phyloP scores from a whole-genome alignment of 1,284 basidiomycete genomes.

The Cryptococcus floricola region DNA sequence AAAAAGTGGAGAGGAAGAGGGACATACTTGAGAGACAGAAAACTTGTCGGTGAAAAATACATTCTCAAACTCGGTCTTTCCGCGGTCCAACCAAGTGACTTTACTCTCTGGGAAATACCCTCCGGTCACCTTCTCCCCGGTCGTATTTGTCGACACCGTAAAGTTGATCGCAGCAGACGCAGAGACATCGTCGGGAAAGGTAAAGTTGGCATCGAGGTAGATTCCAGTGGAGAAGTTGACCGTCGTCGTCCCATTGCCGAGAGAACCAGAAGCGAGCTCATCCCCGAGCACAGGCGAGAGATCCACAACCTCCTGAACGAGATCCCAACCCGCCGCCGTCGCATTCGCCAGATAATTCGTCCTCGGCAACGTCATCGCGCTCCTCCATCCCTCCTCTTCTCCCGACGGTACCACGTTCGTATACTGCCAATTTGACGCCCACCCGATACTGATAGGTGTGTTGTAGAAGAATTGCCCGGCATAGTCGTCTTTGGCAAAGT shows the following conservation, averaged over 20 bases:
- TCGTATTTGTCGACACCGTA: constrained; percentile 17
- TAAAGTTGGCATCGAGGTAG: constrained; percentile 40
- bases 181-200: constrained; percentile 12
- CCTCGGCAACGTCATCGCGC: constrained; percentile 40
- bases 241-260: constrained; percentile 20
- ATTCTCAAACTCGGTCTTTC: constrained; percentile 35
- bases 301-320: constrained; percentile 40
- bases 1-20: not conserved
- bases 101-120: constrained; percentile 25
- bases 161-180: constrained; percentile 22
- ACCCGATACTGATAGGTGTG: constrained; percentile 38
- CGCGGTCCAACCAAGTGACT: constrained; percentile 40
- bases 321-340: constrained; percentile 35
- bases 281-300: constrained; percentile 24
- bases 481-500: constrained; percentile 51
- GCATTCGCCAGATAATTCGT: constrained; percentile 37
- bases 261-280: not conserved
- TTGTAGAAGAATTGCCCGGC: constrained; percentile 47
- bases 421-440: constrained; percentile 52
- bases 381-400: constrained; percentile 40
- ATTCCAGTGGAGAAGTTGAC: constrained; percentile 34
- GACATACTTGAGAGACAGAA: constrained; percentile 16
- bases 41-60: constrained; percentile 46
- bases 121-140: constrained; percentile 24
- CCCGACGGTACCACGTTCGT: constrained; percentile 45